Evolutionary conservation across 768 basidiomycete genomes (phyloP).

Genomic region (Suillus occidentalis): DNA sequence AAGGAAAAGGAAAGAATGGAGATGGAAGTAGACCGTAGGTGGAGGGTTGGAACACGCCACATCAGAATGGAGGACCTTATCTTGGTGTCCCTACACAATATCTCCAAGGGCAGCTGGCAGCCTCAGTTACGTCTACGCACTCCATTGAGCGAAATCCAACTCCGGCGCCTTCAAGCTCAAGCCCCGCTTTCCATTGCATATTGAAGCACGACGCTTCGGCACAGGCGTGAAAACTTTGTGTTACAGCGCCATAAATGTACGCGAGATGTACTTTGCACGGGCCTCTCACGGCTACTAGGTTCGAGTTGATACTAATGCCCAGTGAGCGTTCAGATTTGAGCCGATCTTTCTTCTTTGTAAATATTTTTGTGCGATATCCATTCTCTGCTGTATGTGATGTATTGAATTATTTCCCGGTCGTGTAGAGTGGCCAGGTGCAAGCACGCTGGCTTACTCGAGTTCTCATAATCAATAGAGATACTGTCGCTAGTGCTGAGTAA

Average conservation of each 20-base stretch:
- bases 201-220: background rate
- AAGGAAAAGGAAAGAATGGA: conserved; percentile 54
- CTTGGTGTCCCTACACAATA: conserved; percentile 79
- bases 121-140: conserved; percentile 61
- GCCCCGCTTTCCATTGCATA: no score
- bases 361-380: background rate
- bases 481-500: no score
- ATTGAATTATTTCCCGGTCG: background rate
- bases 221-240: background rate
- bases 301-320: background rate
- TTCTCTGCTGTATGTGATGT: background rate
- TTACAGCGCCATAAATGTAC: no score
- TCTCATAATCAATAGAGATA: no score
- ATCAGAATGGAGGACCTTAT: conserved; percentile 68
- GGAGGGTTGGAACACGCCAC: conserved; percentile 56
- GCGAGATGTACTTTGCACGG: background rate
- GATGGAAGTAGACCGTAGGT: conserved; percentile 58
- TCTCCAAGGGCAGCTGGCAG: conserved; percentile 82
- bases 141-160: background rate
- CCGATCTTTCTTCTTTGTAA: background rate
- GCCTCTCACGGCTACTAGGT: background rate
- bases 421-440: background rate
- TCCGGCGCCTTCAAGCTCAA: background rate
- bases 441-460: no score
- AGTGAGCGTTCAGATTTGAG: background rate